Base-by-base conservation (phyloP, 345 rosid species). In the Linum lewisii region DNA sequence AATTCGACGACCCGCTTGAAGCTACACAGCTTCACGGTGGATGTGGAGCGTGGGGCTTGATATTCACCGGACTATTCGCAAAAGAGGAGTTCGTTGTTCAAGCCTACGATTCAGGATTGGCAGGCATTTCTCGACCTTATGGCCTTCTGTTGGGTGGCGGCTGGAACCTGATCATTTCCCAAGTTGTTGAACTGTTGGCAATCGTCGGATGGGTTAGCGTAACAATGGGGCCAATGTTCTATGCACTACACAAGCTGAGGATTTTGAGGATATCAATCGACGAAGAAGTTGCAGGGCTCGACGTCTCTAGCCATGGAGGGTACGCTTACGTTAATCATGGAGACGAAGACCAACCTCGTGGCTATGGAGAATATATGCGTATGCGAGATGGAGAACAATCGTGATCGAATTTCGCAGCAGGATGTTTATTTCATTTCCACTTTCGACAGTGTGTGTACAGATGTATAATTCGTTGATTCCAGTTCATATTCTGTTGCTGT, bases 131-230 rank as follows among this genome's bases (percentile, higher is more conserved):
- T 0, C 72, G 91, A 10, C 82, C 87, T 0, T 75, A 71, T 21
- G 83, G 90, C 9, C 73, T 82, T 0, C 19, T 80, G 3, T 69
- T 84, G 82, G 91, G 91, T 1, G 82, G 90, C 5, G 83, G 85
- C 11, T 80, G 81, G 85, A 76, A 75, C 9, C 70, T 84, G 24
- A 58, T 82, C n/a, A 81, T 75, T 0, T 69, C 79, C 24, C 87
- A 82, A 66, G 63, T 75, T 58, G 58, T 73, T 19, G 82, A 79
- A 68, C 4, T 80, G 53, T 8, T 78, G 16, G 81, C 47, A 38
- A 84, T 82, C 10, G 73, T 64, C 7, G 60, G 59, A 6, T 80
- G 82, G 84, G 87, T 80, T 2, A 78, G 78, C 18, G 36, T 26
- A 0, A 80, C 87, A 24, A 84, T 84, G 87, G 84, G 84, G 2